A percentile compares a stretch with the other conserved stretches of the same genome.
Conservation (phyloP, 768 basidiomycete species). For the Tylopilus rubrobrunneus region DNA sequence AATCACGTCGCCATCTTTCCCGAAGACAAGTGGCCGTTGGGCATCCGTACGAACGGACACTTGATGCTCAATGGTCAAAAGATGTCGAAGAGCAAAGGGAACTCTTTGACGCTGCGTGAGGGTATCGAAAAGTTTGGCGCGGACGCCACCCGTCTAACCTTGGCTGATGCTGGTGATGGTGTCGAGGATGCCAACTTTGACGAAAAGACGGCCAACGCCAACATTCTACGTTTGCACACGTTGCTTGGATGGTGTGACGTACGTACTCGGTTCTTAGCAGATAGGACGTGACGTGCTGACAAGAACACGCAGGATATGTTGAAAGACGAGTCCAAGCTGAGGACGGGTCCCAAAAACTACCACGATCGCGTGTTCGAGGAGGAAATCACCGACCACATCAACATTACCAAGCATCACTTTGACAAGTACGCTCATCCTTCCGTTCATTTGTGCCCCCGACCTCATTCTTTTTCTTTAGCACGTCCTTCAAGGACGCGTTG, state of each 20-base stretch:
- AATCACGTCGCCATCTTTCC: conserved; percentile 92
- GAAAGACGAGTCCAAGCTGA: conserved; percentile 64
- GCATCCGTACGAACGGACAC: conserved; percentile 95
- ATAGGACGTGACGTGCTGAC: neutral
- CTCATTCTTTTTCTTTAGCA: conserved; percentile 43
- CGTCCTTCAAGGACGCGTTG: conserved; percentile 92
- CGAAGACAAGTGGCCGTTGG: conserved; percentile 81
- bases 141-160: conserved; percentile 84
- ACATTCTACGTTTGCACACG: conserved; percentile 90
- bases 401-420: conserved; percentile 76
- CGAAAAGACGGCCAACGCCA: conserved; percentile 96
- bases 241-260: conserved; percentile 91
- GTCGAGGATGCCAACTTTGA: conserved; percentile 99
- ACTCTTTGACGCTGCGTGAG: conserved; percentile 87
- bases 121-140: conserved; percentile 94
- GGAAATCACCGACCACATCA: conserved; percentile 84
- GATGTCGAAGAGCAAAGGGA: conserved; percentile 98
- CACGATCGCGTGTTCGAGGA: conserved; percentile 91
- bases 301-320: conserved; percentile 64
- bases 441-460: neutral
- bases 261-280: conserved; percentile 15
- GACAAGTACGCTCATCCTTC: conserved; percentile 57
- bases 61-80: conserved; percentile 97
- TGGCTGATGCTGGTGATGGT: conserved; percentile 97
- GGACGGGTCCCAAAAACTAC: conserved; percentile 69